Conservation (phyloP, 352 stramenopile genomes). For the Globisporangium radiosum region DNA sequence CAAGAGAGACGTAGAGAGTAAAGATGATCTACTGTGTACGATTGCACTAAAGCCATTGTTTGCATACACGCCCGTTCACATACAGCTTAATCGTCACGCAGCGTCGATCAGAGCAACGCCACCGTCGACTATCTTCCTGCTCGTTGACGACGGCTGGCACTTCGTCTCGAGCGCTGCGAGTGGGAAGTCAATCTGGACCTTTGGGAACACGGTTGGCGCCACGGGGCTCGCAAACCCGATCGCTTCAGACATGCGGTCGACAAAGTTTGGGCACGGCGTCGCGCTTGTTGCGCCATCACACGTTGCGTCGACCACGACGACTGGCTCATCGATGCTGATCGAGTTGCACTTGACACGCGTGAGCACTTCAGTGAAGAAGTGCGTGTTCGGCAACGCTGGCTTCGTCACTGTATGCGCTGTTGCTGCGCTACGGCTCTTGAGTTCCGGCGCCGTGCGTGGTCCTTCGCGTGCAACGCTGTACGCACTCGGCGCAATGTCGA, state of each 20-base stretch:
- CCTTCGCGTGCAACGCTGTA: neutral
- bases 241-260: neutral
- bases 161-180: neutral
- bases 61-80: too few relatives aligned
- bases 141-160: too few relatives aligned
- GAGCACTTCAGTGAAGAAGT: constrained; percentile 31
- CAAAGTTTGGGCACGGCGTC: constrained; percentile 8
- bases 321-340: constrained; percentile 12
- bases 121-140: too few relatives aligned
- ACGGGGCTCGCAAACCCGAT: constrained; percentile 7
- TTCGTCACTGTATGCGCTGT: neutral
- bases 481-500: constrained; percentile 4
- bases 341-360: constrained; percentile 21
- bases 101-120: too few relatives aligned
- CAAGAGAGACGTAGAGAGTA: too few relatives aligned
- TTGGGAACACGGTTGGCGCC: constrained; percentile 10
- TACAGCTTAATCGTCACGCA: too few relatives aligned
- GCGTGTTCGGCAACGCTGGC: constrained; percentile 3
- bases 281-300: neutral
- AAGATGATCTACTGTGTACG: too few relatives aligned
- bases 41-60: too few relatives aligned
- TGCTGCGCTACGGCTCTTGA: constrained; percentile 1
- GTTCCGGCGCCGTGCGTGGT: constrained; percentile 2
- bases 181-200: constrained; percentile 1
- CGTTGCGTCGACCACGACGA: constrained; percentile 1